These are phyloP conservation scores for Croton setiger DNA, from an alignment of 441 rosid species.

Conservation along the genomic window DNA sequence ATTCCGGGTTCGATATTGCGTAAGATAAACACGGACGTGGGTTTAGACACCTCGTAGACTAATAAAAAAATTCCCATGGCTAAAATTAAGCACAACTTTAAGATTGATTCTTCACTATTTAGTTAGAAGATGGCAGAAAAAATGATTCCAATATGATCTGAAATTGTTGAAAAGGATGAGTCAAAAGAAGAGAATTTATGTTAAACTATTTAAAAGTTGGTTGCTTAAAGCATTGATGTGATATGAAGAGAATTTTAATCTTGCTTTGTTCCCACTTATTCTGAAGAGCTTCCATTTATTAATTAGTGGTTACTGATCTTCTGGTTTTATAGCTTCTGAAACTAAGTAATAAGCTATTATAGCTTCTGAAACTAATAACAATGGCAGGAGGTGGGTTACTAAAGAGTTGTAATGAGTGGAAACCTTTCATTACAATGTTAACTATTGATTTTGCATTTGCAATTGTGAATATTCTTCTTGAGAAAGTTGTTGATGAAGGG, in stretches of 20 bases:
- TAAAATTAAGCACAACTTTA: constrained; percentile 4
- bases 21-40: no score
- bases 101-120: constrained; percentile 27
- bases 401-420: constrained; percentile 35
- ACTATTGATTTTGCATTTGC: constrained; percentile 50
- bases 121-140: constrained; percentile 11
- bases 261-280: constrained; percentile 43
- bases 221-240: constrained; percentile 45
- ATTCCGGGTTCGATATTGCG: no score
- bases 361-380: not conserved
- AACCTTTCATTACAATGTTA: constrained; percentile 45
- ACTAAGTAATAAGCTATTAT: not conserved
- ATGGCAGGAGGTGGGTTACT: constrained; percentile 29
- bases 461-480: constrained; percentile 49
- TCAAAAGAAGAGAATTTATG: constrained; percentile 41
- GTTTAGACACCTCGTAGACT: no score
- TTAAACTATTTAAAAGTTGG: constrained; percentile 36
- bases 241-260: constrained; percentile 47
- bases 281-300: constrained; percentile 23
- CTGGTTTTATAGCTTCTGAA: not conserved
- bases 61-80: constrained; percentile 21
- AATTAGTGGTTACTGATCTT: constrained; percentile 12
- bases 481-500: constrained; percentile 53
- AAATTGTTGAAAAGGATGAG: constrained; percentile 35
- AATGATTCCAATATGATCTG: constrained; percentile 27